These are phyloP conservation scores for Alternaria burnsii DNA, from an alignment of 2,329 filamentous ascomycete genomes.

Conservation along the genomic window DNA sequence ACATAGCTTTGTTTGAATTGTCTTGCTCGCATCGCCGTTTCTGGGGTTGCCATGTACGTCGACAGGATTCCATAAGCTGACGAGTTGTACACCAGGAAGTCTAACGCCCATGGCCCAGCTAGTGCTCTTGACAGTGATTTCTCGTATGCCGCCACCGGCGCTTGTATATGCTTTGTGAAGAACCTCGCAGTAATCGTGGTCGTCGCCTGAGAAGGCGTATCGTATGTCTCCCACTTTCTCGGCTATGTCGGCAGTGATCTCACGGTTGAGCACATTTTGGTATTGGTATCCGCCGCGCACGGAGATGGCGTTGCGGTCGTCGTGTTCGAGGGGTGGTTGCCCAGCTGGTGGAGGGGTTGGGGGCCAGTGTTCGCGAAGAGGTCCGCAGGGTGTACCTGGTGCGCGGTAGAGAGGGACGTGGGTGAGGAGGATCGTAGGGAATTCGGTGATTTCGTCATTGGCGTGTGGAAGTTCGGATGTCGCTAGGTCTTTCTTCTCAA, in stretches of 20 bases:
- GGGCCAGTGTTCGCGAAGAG: conserved; percentile 82
- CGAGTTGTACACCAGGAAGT: conserved; percentile 84
- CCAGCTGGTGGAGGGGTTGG: conserved; percentile 70
- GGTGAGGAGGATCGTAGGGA: conserved; percentile 88
- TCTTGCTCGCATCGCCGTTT: conserved; percentile 58
- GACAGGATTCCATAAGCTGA: conserved; percentile 92
- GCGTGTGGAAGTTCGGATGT: conserved; percentile 43
- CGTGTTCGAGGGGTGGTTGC: conserved; percentile 63
- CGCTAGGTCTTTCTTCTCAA: conserved; percentile 61
- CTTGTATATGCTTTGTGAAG: conserved; percentile 73
- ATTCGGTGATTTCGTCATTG: conserved; percentile 63
- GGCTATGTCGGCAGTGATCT: conserved; percentile 78
- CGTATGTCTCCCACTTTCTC: conserved; percentile 81
- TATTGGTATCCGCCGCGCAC: conserved; percentile 90
- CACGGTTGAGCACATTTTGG: conserved; percentile 86
- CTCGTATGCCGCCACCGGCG: conserved; percentile 66
- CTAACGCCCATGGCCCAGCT: conserved; percentile 97
- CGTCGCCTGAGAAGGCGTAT: conserved; percentile 92
- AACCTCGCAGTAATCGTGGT: conserved; percentile 97
- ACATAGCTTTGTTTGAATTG: conserved; percentile 88
- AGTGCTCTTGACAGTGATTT: conserved; percentile 95
- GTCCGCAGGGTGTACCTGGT: conserved; percentile 86
- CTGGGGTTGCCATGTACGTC: conserved; percentile 59
- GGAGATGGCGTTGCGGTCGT: conserved; percentile 79
- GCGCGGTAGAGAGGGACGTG: conserved; percentile 90